Percentiles rank a stretch among this genome's conserved stretches.
Evolutionary conservation across 2,329 filamentous ascomycete genomes (phyloP).

Genomic region (Talaromyces sp.): DNA sequence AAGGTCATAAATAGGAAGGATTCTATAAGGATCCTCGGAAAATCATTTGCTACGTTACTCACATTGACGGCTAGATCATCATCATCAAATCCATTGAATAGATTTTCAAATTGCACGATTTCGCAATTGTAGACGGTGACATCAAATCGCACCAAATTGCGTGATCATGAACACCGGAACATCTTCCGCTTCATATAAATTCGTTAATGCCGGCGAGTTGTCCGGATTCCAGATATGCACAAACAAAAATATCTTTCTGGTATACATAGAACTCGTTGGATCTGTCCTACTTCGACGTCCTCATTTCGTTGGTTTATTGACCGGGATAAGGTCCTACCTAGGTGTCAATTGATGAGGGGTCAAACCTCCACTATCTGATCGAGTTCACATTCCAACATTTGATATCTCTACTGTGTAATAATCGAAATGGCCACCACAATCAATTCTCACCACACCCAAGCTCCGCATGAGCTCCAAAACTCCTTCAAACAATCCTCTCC

Average conservation of each 20-base stretch:
- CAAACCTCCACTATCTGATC: neutral
- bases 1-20: neutral
- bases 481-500: neutral
- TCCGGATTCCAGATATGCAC: neutral
- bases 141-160: conserved; percentile 1
- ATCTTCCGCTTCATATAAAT: neutral
- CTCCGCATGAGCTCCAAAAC: neutral
- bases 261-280: neutral
- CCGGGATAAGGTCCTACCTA: neutral
- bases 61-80: neutral
- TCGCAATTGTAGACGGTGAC: neutral
- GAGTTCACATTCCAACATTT: neutral
- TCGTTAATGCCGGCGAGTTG: neutral
- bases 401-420: no score
- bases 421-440: neutral
- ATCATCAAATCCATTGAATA: neutral
- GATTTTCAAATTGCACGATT: neutral
- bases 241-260: neutral
- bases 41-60: no score
- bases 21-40: neutral
- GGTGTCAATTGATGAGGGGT: neutral
- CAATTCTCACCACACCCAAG: neutral
- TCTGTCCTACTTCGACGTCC: neutral
- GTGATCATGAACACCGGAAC: conserved; percentile 1
- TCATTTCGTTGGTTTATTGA: neutral